Evolutionary conservation across 306 rosid genomes (phyloP).

Genomic region (Vigna reflexopilosa): DNA sequence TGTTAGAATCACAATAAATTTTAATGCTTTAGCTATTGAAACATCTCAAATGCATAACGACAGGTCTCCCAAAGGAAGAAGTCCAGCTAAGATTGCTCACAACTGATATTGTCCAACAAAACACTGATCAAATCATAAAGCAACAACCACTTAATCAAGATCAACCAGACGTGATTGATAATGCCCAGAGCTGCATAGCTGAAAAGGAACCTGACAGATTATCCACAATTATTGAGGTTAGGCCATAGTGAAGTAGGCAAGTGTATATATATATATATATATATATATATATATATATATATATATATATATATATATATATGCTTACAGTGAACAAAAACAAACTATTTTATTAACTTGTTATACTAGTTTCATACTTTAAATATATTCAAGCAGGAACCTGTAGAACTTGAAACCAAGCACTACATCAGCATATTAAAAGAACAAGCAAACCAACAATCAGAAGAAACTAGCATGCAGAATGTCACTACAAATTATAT

Average conservation of each 20-base stretch:
- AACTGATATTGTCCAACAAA: background rate
- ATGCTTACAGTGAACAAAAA: background rate
- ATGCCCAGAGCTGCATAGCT: background rate
- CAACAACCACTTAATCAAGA: background rate
- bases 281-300: too few species aligned
- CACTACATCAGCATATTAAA: background rate
- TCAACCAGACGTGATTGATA: background rate
- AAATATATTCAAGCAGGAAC: background rate
- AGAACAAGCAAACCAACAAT: background rate
- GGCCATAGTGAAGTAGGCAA: background rate
- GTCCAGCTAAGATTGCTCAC: background rate
- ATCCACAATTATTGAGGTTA: background rate
- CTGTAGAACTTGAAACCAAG: background rate
- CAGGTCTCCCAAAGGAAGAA: constrained; percentile 13
- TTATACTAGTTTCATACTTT: background rate
- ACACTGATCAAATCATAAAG: background rate
- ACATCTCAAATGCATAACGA: constrained; percentile 1
- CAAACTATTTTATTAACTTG: background rate
- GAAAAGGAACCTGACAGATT: background rate
- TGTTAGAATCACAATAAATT: background rate
- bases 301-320: background rate
- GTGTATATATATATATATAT: too few species aligned
- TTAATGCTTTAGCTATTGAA: background rate
- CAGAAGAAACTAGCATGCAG: background rate
- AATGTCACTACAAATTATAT: background rate